A percentile compares a stretch with the other conserved stretches of the same genome.
Evolutionary conservation across 345 rosid species (phyloP).

Genomic region (Melaleuca quinquenervia): DNA sequence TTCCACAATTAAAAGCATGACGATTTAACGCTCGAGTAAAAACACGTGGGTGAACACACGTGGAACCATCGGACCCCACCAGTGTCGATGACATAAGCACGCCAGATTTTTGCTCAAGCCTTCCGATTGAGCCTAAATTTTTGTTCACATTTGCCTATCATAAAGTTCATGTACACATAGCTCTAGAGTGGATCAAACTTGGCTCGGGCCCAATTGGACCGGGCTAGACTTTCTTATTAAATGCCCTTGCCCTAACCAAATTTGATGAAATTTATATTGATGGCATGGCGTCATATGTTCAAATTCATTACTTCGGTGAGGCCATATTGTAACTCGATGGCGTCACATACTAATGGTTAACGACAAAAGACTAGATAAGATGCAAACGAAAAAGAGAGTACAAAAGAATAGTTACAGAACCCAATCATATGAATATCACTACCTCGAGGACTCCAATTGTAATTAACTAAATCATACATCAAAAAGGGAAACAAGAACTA

Average conservation of each 20-base stretch:
- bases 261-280: background rate
- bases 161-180: no score
- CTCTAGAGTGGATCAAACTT: no score
- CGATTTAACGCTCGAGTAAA: background rate
- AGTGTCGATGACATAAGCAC: no score
- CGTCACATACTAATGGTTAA: background rate
- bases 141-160: no score
- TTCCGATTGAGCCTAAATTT: no score
- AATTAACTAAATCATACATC: background rate
- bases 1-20: background rate
- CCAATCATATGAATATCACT: background rate
- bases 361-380: rapidly evolving
- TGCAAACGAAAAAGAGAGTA: background rate
- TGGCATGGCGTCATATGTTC: background rate
- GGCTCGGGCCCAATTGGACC: no score
- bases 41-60: no score
- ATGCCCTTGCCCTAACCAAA: background rate
- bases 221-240: no score
- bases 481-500: background rate
- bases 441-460: background rate
- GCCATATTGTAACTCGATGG: background rate
- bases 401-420: background rate
- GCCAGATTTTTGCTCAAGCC: no score
- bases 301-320: rapidly evolving
- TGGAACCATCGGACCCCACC: no score